Base-by-base conservation (phyloP, 2,329 filamentous ascomycete species). In the Metarhizium humberi region DNA sequence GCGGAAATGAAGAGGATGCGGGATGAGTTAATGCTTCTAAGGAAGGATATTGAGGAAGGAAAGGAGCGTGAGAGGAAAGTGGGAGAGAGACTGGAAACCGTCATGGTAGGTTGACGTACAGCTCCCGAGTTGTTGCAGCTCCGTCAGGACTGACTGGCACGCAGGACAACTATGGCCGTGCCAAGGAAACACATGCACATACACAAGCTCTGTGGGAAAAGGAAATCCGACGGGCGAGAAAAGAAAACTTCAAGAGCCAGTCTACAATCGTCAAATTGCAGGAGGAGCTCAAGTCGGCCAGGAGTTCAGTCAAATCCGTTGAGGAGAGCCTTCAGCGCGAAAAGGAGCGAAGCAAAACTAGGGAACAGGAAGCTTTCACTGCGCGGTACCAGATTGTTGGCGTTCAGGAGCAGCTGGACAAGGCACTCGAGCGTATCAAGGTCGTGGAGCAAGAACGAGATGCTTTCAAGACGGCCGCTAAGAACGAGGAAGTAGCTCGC, bases 241-340 rank as follows among this genome's bases (percentile, higher is more conserved):
- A 90, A 62, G 87, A 90, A 62, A 84, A 83, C 2, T 89, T 88
- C 76, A 89, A 88, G 65, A 79, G 81, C n/a, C 85, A 88, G 61
- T 88, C 85, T 3, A 70, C 74, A 11, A 78, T 85, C 36, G 80
- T 89, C 62, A 88, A 88, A 66, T 67, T 86, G n/a, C 85, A 89
- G 66, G 86, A 89, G 62, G 86, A 90, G 63, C 76, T 88, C 59
- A 89, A 89, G 66, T 73, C 80, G 0, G 73, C 80, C 52, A 79
- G 84, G 48, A 71, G 71, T 30, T 71, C 73, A n/a, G 70, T 78
- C 52, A 82, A 81, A 60, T 72, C 77, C 7, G 71, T 75, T 29
- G 81, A 88, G 59, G 78, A 83, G 51, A 76, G 75, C 55, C 71
- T 90, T 13, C 79, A 84, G 57, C 75, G 78, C 47, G 84, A 89